A percentile compares a stretch with the other conserved stretches of the same genome.
phyloP scores from a whole-genome alignment of 768 basidiomycete species.

The Dioszegia crocea region DNA sequence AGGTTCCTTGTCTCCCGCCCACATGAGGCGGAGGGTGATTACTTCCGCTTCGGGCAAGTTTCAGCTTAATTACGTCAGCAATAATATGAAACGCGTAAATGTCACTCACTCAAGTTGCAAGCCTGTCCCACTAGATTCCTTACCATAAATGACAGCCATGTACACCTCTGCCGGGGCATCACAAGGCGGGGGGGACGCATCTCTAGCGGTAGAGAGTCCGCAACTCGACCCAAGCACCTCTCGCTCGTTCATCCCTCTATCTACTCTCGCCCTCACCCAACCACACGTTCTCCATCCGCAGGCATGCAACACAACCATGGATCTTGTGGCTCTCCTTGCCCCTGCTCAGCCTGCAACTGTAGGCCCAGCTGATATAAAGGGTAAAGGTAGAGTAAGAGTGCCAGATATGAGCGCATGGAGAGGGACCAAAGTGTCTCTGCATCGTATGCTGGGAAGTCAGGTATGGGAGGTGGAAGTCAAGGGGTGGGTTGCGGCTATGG shows the following conservation, averaged over 20 bases:
- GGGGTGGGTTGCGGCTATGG: conserved; percentile 23
- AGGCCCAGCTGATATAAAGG: neutral
- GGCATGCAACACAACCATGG: conserved; percentile 42
- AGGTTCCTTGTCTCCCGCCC: too few relatives aligned
- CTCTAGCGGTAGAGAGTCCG: too few relatives aligned
- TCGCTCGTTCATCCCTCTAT: conserved; percentile 28
- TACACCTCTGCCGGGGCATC: too few relatives aligned
- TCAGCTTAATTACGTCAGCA: neutral
- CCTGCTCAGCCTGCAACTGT: neutral
- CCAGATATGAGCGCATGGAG: neutral
- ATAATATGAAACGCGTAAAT: neutral
- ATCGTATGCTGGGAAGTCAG: conserved; percentile 21
- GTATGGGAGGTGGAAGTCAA: conserved; percentile 35
- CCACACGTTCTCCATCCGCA: conserved; percentile 24
- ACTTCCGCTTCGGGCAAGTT: neutral
- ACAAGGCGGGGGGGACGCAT: too few relatives aligned
- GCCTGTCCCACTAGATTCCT: neutral
- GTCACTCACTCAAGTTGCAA: neutral
- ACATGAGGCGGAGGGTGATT: too few relatives aligned
- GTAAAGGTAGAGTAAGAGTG: neutral
- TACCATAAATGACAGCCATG: too few relatives aligned
- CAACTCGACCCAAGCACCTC: neutral
- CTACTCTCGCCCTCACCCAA: conserved; percentile 14
- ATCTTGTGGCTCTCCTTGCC: conserved; percentile 30
- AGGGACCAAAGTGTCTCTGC: conserved; percentile 15